phyloP scores from a whole-genome alignment of 176 grass and related monocot species.

The Carex kokanica region DNA sequence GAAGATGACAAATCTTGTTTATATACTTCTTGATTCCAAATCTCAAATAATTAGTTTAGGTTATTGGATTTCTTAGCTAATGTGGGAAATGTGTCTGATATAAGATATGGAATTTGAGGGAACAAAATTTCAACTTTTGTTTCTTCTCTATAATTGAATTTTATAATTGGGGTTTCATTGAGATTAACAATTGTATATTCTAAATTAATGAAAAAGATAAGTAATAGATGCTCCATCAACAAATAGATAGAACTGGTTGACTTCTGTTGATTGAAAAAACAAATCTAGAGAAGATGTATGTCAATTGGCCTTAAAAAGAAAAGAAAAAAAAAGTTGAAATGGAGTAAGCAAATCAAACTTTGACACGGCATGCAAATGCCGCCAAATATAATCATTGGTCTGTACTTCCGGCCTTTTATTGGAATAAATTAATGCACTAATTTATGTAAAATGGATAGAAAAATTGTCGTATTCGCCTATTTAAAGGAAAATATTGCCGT shows the following conservation, averaged over 20 bases:
- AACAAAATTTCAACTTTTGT: background rate
- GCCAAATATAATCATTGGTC: background rate
- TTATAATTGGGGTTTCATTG: background rate
- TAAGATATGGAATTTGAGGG: background rate
- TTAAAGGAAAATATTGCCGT: conserved; percentile 1
- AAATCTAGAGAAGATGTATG: background rate
- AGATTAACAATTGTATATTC: background rate
- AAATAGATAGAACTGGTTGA: conserved; percentile 5
- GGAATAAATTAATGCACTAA: background rate
- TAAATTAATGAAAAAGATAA: background rate
- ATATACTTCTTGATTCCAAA: background rate
- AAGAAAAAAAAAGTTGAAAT: background rate
- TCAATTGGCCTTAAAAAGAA: background rate
- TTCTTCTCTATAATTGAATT: background rate
- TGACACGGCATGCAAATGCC: background rate
- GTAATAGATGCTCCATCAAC: background rate
- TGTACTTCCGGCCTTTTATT: background rate
- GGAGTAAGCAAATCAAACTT: background rate
- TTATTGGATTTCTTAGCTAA: background rate
- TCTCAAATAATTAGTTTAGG: background rate
- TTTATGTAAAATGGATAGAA: background rate
- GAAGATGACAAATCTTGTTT: background rate
- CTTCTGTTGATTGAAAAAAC: background rate
- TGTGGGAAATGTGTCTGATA: background rate
- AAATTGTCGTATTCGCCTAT: background rate